Evolutionary conservation across 164 flowering plant species (phyloP).

Genomic region (Vitis rupestris): DNA sequence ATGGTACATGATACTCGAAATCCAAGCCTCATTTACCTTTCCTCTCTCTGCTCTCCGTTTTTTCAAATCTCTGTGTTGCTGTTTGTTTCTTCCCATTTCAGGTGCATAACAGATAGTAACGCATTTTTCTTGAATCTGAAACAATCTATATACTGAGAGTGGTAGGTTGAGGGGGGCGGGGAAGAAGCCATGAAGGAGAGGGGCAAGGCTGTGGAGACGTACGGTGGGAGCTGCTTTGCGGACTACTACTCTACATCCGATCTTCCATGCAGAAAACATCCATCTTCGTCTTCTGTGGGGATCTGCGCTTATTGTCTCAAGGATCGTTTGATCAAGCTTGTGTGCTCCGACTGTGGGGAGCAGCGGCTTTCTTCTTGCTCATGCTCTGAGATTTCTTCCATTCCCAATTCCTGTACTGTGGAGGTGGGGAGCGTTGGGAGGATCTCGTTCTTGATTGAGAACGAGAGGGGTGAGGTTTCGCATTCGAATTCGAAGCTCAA

Average conservation of each 20-base stretch:
- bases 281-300: constrained; percentile 65
- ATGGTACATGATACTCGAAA: neutral
- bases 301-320: constrained; percentile 77
- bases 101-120: too few relatives aligned
- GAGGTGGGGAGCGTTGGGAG: constrained; percentile 76
- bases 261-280: constrained; percentile 67
- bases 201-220: constrained; percentile 49
- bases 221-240: constrained; percentile 10
- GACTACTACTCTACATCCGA: constrained; percentile 41
- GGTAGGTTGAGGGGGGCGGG: too few relatives aligned
- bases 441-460: constrained; percentile 75
- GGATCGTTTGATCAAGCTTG: constrained; percentile 64
- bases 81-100: neutral
- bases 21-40: neutral
- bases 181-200: constrained; percentile 49
- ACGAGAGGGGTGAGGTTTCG: constrained; percentile 32
- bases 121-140: too few relatives aligned
- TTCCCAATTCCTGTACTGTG: constrained; percentile 42
- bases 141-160: too few relatives aligned
- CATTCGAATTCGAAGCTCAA: constrained; percentile 14
- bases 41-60: constrained; percentile 1
- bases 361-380: constrained; percentile 82
- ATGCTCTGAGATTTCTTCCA: constrained; percentile 64
- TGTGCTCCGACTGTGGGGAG: constrained; percentile 85
- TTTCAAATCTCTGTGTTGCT: neutral